Evolutionary conservation across 1,284 basidiomycete genomes (phyloP).

Genomic region (Hemileia vastatrix): DNA sequence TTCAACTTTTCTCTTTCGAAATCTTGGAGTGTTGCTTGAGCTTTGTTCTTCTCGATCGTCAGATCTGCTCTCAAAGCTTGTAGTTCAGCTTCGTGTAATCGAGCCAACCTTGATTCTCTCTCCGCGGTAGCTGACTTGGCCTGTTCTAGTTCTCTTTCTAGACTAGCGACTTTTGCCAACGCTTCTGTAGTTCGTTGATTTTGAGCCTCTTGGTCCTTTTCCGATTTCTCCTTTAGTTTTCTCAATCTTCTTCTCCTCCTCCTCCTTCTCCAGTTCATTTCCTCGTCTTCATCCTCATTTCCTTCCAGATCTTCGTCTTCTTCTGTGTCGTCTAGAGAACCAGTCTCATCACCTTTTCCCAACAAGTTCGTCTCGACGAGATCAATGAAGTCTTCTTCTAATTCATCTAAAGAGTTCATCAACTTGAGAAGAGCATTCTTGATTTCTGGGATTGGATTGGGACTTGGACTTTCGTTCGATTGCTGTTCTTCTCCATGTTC

Average conservation of each 20-base stretch:
- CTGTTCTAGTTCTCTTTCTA: neutral
- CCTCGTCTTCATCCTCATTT: neutral
- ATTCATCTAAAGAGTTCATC: slow-evolving; percentile 28
- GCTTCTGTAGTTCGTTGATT: neutral
- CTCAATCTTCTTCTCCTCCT: neutral
- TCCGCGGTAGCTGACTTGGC: neutral
- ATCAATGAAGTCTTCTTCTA: slow-evolving; percentile 33
- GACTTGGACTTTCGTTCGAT: neutral
- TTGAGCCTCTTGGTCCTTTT: neutral
- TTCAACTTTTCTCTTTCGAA: neutral
- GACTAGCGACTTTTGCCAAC: neutral
- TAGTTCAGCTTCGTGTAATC: neutral
- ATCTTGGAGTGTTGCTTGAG: neutral
- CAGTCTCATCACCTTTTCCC: slow-evolving; percentile 26
- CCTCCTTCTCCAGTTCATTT: neutral
- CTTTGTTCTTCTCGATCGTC: neutral
- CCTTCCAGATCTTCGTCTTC: slow-evolving; percentile 5
- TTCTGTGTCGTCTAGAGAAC: slow-evolving; percentile 25
- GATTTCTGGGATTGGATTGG: slow-evolving; percentile 31
- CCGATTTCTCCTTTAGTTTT: neutral
- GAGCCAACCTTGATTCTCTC: neutral
- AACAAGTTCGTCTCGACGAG: slow-evolving; percentile 34
- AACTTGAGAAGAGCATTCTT: slow-evolving; percentile 29
- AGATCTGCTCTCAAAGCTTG: neutral
- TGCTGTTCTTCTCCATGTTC: slow-evolving; percentile 47